These are phyloP conservation scores for Vanilla planifolia DNA, from an alignment of 106 monocot genomes.

Conservation along the genomic window DNA sequence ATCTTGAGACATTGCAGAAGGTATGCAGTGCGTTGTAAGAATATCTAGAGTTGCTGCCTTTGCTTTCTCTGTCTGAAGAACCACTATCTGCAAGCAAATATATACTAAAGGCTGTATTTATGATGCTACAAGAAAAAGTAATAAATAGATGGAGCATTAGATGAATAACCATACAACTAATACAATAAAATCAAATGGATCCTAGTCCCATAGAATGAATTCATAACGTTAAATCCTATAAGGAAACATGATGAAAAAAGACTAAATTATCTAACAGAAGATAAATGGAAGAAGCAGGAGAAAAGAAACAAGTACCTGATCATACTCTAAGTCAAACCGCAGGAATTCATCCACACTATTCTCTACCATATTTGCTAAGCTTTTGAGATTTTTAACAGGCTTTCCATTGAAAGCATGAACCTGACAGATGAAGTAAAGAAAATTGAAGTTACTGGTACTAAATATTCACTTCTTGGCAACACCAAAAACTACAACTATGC, in stretches of 20 bases:
- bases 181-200: background rate
- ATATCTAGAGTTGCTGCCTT: slow-evolving; percentile 88
- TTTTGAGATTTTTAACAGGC: slow-evolving; percentile 91
- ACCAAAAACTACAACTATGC: no score
- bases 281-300: no score
- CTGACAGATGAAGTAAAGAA: slow-evolving; percentile 14
- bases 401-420: slow-evolving; percentile 80
- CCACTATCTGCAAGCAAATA: slow-evolving; percentile 63
- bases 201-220: background rate
- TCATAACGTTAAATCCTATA: background rate
- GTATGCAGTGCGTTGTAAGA: slow-evolving; percentile 84
- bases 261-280: no score
- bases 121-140: background rate
- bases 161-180: no score
- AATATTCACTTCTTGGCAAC: background rate
- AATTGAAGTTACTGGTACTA: background rate
- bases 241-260: background rate
- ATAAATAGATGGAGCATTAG: background rate
- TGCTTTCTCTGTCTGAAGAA: slow-evolving; percentile 67
- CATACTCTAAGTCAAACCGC: slow-evolving; percentile 89
- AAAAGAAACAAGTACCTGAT: slow-evolving; percentile 71
- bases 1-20: slow-evolving; percentile 82
- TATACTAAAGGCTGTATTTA: no score
- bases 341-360: slow-evolving; percentile 80
- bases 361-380: slow-evolving; percentile 83